phyloP scores from a whole-genome alignment of 768 basidiomycete species.

The Suillus clintonianus region DNA sequence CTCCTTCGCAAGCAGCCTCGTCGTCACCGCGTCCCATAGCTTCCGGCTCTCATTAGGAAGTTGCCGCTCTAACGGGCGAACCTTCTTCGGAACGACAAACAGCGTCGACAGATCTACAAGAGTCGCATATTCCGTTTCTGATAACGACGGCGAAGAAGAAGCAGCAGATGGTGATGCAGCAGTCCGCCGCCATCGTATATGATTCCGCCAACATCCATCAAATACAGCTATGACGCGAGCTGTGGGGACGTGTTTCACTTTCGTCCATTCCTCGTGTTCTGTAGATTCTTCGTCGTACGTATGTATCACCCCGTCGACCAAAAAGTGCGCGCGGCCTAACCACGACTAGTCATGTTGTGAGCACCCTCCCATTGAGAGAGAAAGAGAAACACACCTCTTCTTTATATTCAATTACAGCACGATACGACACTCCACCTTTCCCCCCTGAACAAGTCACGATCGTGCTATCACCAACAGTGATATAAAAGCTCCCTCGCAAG shows the following conservation, averaged over 20 bases:
- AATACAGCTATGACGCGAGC: slow-evolving; percentile 76
- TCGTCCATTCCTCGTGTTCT: slow-evolving; percentile 72
- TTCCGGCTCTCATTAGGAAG: slow-evolving; percentile 78
- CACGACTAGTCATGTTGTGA: slow-evolving; percentile 56
- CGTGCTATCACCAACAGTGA: slow-evolving; percentile 79
- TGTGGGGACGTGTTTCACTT: slow-evolving; percentile 87
- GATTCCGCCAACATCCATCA: slow-evolving; percentile 87
- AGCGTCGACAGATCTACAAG: slow-evolving; percentile 79
- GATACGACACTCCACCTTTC: slow-evolving; percentile 58
- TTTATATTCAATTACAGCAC: slow-evolving; percentile 91
- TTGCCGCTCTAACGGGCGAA: slow-evolving; percentile 82
- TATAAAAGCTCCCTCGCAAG: slow-evolving; percentile 87
- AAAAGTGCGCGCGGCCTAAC: slow-evolving; percentile 85
- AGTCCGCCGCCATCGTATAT: slow-evolving; percentile 76
- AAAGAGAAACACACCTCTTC: slow-evolving; percentile 71
- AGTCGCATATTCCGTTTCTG: slow-evolving; percentile 56
- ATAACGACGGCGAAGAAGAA: slow-evolving; percentile 31
- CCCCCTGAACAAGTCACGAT: slow-evolving; percentile 81
- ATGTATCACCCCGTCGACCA: slow-evolving; percentile 89
- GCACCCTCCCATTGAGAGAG: too few species aligned
- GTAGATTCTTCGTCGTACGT: slow-evolving; percentile 67
- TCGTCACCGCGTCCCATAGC: slow-evolving; percentile 87
- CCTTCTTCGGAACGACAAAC: slow-evolving; percentile 75
- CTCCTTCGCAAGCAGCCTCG: slow-evolving; percentile 75
- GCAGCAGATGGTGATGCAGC: slow-evolving; percentile 44